These are phyloP conservation scores for Chromera velia DNA, from an alignment of 73 alveolate genomes.

Conservation along the genomic window DNA sequence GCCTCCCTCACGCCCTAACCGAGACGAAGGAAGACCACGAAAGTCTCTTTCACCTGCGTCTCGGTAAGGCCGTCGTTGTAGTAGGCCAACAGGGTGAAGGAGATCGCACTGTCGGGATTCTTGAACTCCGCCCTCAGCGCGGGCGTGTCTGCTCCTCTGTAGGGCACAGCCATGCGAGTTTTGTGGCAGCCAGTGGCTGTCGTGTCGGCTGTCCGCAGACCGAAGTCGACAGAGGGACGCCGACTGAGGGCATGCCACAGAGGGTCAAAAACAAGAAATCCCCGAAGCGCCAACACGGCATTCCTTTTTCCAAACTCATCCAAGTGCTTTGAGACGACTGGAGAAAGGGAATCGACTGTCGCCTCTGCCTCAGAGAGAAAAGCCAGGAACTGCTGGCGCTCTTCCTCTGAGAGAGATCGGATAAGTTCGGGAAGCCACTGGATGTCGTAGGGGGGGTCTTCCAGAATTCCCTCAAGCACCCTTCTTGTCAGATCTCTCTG, in stretches of 20 bases:
- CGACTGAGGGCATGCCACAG: conserved; percentile 16
- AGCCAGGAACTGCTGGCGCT: neutral
- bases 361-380: conserved; percentile 9
- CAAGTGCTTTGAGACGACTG: conserved; percentile 3
- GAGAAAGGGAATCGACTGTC: neutral
- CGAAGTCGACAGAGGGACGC: conserved; percentile 23
- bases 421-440: conserved; percentile 16
- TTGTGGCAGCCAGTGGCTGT: too few relatives aligned
- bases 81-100: conserved; percentile 18
- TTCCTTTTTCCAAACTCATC: too few relatives aligned
- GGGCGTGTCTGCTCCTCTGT: conserved; percentile 21
- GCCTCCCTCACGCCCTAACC: conserved; percentile 9
- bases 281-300: conserved; percentile 15
- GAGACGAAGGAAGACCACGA: conserved; percentile 5
- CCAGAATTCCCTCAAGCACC: conserved; percentile 17
- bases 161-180: conserved; percentile 27
- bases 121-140: conserved; percentile 13
- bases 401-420: neutral
- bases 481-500: too few relatives aligned
- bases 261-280: conserved; percentile 10
- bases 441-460: conserved; percentile 20
- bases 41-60: conserved; percentile 7
- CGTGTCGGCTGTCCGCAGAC: conserved; percentile 9
- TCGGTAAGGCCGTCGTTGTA: conserved; percentile 18
- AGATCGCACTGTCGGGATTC: conserved; percentile 22